phyloP scores from a whole-genome alignment of 768 basidiomycete species.

The Tulasnella sp. region DNA sequence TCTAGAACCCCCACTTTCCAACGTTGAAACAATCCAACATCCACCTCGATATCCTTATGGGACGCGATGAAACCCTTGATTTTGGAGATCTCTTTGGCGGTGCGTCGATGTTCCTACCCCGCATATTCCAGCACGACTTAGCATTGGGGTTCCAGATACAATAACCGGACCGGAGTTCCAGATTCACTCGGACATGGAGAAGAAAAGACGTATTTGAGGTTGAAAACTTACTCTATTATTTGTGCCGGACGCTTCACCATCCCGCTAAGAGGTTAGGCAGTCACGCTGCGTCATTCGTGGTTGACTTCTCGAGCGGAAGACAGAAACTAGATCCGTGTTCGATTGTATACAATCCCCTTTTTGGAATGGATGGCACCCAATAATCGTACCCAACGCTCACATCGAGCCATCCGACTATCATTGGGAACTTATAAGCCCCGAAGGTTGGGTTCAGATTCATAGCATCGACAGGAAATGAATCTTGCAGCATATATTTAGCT shows the following conservation, averaged over 20 bases:
- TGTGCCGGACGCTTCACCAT: neutral
- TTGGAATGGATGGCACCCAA: too few species aligned
- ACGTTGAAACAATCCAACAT: slow-evolving; percentile 63
- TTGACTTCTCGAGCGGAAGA: neutral
- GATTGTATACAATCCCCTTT: too few species aligned
- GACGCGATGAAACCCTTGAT: slow-evolving; percentile 78
- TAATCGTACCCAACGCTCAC: too few species aligned
- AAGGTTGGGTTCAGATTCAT: too few species aligned
- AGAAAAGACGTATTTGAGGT: slow-evolving; percentile 39
- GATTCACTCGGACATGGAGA: slow-evolving; percentile 62
- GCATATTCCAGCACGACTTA: neutral
- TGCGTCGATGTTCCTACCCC: slow-evolving; percentile 31
- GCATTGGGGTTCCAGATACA: slow-evolving; percentile 44
- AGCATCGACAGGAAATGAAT: too few species aligned
- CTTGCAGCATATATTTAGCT: too few species aligned
- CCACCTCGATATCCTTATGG: slow-evolving; percentile 88
- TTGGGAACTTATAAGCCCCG: too few species aligned
- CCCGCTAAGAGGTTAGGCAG: neutral
- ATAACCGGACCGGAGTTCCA: slow-evolving; percentile 45
- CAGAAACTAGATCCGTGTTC: neutral
- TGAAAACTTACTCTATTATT: neutral
- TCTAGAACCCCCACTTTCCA: slow-evolving; percentile 59
- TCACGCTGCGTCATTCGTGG: neutral
- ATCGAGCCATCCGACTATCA: too few species aligned
- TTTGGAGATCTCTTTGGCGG: slow-evolving; percentile 74